These are phyloP conservation scores for Pseudogymnoascus sp. DNA, from an alignment of 2,329 filamentous ascomycete species.

Conservation along the genomic window DNA sequence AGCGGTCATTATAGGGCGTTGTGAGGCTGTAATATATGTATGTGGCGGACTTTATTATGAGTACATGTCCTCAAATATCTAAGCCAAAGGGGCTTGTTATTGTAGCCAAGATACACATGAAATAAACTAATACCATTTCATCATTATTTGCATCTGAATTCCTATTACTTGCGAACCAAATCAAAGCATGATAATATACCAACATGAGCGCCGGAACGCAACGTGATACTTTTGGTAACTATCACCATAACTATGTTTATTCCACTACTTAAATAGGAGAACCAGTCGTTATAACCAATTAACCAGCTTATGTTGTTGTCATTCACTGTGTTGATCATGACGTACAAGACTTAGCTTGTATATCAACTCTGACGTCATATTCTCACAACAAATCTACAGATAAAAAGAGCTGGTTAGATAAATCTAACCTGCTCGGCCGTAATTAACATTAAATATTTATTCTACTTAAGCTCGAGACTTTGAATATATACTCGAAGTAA, in stretches of 20 bases:
- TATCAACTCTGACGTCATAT: not conserved
- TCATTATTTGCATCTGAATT: not conserved
- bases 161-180: not conserved
- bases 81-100: not conserved
- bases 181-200: not conserved
- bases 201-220: not conserved
- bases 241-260: not conserved
- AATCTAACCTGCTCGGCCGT: not conserved
- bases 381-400: not conserved
- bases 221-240: not conserved
- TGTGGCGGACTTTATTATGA: slow-evolving; percentile 1
- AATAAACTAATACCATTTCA: slow-evolving; percentile 3
- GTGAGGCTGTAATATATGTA: slow-evolving; percentile 7
- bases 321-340: not conserved
- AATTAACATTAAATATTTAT: not conserved
- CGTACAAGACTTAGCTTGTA: not conserved
- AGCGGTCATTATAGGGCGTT: slow-evolving; percentile 8
- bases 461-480: not conserved
- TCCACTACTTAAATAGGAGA: not conserved
- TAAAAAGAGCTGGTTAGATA: no score
- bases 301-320: not conserved
- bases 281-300: not conserved
- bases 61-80: slow-evolving; percentile 2
- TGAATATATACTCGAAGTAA: not conserved
- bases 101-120: not conserved